These are phyloP conservation scores for Magnolia sinica DNA, from an alignment of 164 flowering plant genomes.

Conservation along the genomic window DNA sequence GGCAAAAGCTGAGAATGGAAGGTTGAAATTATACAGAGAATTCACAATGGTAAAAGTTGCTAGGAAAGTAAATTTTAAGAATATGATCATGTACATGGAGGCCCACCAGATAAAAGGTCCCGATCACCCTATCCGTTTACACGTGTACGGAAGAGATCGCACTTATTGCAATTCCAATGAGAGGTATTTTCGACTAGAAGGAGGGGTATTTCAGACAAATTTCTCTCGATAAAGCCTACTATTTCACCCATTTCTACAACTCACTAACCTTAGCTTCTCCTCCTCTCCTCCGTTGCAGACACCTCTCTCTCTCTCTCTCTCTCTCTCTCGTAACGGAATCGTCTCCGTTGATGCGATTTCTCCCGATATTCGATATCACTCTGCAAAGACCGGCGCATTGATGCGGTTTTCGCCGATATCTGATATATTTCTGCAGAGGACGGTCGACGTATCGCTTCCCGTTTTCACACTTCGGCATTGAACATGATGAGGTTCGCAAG, in stretches of 20 bases:
- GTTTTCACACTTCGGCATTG: conserved; percentile 12
- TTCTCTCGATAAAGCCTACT: conserved; percentile 3
- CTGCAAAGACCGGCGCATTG: background rate
- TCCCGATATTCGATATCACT: background rate
- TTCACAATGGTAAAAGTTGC: no score
- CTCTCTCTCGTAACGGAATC: background rate
- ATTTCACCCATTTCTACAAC: background rate
- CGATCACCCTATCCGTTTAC: no score
- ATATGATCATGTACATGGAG: no score
- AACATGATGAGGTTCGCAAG: conserved; percentile 22
- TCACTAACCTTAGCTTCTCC: conserved; percentile 4
- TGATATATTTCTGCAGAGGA: background rate
- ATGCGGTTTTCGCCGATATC: background rate
- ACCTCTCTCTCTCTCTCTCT: conserved; percentile 4
- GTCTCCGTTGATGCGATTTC: background rate
- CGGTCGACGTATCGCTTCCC: background rate
- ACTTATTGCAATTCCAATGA: no score
- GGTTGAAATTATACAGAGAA: no score
- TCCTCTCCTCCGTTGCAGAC: background rate
- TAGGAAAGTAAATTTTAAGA: no score
- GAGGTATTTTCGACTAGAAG: background rate
- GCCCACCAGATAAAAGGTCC: no score
- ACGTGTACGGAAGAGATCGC: no score
- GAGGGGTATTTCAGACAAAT: conserved; percentile 3
- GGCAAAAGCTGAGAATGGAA: no score